Evolutionary conservation across 306 rosid species (phyloP).

Genomic region (Acacia crassicarpa): DNA sequence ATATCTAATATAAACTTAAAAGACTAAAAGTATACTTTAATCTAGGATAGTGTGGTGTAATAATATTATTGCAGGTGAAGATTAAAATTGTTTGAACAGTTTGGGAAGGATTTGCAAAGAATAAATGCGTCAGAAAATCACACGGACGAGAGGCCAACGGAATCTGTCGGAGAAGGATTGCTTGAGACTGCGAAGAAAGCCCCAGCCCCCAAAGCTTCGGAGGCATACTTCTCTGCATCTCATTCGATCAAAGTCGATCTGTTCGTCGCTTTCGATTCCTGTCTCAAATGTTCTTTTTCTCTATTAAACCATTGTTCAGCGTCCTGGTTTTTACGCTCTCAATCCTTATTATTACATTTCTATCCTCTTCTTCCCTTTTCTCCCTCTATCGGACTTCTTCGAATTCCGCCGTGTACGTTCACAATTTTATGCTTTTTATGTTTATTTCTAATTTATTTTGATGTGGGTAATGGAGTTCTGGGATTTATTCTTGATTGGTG

Average conservation of each 20-base stretch:
- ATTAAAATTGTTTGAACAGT: no score
- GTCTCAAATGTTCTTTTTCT: constrained; percentile 58
- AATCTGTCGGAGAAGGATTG: not conserved
- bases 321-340: constrained; percentile 48
- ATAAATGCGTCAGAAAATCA: not conserved
- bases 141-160: not conserved
- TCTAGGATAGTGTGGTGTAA: no score
- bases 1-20: no score
- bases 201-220: not conserved
- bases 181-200: not conserved
- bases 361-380: constrained; percentile 48
- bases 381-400: constrained; percentile 33
- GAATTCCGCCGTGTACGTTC: constrained; percentile 43
- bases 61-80: no score
- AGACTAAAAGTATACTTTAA: no score
- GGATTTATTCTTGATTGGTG: not conserved
- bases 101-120: no score
- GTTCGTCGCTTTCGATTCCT: not conserved
- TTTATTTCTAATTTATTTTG: not conserved
- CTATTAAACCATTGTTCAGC: constrained; percentile 66
- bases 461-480: not conserved
- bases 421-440: not conserved
- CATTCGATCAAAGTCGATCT: not conserved
- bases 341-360: constrained; percentile 44
- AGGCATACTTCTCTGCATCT: not conserved